Conservation (phyloP, 495 filamentous ascomycete genomes). For the Neurospora sp. region DNA sequence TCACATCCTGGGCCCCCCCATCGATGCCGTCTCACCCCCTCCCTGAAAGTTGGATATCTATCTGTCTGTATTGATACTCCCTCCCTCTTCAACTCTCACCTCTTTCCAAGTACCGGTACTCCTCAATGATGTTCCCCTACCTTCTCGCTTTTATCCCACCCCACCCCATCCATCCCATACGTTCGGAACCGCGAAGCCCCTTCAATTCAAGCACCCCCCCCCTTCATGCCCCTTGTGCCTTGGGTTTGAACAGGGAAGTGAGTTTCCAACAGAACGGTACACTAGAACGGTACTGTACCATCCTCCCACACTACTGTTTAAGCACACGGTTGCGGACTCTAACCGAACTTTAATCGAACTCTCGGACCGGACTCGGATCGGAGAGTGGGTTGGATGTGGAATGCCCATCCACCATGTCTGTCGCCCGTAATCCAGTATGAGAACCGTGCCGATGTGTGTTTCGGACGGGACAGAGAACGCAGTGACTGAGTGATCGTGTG, state of each 20-base stretch:
- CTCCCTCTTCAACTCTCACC: background rate
- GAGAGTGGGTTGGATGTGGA: background rate
- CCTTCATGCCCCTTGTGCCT: too few species aligned
- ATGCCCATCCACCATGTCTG: background rate
- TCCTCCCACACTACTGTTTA: background rate
- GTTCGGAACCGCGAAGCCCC: too few species aligned
- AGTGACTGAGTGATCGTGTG: background rate
- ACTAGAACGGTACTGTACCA: background rate
- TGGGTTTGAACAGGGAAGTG: background rate
- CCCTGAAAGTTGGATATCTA: background rate
- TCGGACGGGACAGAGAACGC: background rate
- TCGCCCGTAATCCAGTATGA: background rate
- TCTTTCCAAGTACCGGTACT: background rate
- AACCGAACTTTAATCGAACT: background rate
- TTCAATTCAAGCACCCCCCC: background rate
- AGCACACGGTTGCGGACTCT: background rate
- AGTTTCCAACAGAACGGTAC: background rate
- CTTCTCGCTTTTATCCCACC: background rate
- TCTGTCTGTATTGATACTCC: background rate
- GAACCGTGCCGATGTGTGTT: background rate
- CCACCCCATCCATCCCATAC: background rate
- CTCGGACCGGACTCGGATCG: background rate
- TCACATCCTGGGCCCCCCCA: background rate
- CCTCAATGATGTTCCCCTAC: background rate
- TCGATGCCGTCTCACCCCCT: background rate